phyloP scores from a whole-genome alignment of 192 early-diverging fungal genomes.

The Podila clonocystis region DNA sequence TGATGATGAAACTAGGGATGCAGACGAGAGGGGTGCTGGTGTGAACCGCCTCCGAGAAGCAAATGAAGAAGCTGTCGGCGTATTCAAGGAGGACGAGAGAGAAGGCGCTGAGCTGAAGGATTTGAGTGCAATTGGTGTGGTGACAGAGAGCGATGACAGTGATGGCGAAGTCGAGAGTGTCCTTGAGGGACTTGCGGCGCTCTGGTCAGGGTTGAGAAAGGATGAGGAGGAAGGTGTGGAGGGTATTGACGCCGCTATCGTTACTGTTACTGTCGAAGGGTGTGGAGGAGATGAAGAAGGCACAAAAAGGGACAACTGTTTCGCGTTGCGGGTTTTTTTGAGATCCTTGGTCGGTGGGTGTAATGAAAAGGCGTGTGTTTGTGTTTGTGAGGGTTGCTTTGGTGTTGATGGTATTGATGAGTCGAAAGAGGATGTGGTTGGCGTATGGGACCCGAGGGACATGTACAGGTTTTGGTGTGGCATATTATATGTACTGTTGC shows the following conservation, averaged over 20 bases:
- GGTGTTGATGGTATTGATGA: neutral
- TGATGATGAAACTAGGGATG: constrained; percentile 9
- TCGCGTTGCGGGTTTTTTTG: constrained; percentile 36
- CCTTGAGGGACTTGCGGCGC: neutral
- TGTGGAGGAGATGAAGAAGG: constrained; percentile 12
- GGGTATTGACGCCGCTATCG: neutral
- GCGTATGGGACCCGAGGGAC: neutral
- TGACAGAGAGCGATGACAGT: neutral
- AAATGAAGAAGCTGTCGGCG: constrained; percentile 16
- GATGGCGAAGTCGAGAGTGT: neutral
- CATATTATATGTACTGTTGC: constrained; percentile 13
- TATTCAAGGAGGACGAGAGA: neutral
- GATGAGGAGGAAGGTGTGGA: constrained; percentile 8
- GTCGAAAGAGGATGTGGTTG: constrained; percentile 1
- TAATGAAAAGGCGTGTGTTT: constrained; percentile 15
- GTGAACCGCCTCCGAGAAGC: constrained; percentile 39
- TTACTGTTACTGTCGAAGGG: neutral
- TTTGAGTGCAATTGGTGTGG: neutral
- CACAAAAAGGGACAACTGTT: constrained; percentile 42
- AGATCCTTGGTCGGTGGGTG: constrained; percentile 24
- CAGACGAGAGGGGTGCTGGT: constrained; percentile 29
- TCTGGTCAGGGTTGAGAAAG: neutral
- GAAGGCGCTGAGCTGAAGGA: neutral
- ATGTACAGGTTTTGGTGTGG: constrained; percentile 19
- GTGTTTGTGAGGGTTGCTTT: neutral